Base-by-base conservation (phyloP, 495 filamentous ascomycete genomes). In the Hypoxylon subgilvum region DNA sequence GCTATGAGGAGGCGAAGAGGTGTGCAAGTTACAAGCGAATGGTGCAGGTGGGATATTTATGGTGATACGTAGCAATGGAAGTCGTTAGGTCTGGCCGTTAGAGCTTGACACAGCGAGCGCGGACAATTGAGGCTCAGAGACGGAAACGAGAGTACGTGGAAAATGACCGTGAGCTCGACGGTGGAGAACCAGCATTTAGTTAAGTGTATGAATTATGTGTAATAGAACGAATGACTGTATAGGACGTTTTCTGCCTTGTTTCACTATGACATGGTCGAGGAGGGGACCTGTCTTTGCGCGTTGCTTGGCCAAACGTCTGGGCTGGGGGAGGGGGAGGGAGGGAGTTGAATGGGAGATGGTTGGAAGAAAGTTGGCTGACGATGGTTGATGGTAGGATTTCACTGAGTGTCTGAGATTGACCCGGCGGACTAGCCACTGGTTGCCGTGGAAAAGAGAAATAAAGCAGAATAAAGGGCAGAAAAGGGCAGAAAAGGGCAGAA, bases 241-340 rank as follows among this genome's bases (percentile, higher is more conserved):
- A n/a, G n/a, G n/a, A n/a, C n/a, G n/a, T n/a, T n/a, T n/a, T n/a
- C n/a, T n/a, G n/a, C n/a, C n/a, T n/a, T n/a, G n/a, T n/a, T 57
- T 52, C 52, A 63, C 52, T 63, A 63, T 58, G 53, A 54, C 53
- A 63, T 57, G 52, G 43, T 30, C 48, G 34, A 40, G 42, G 35
- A 28, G 27, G 35, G 38, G 35, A 5, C 19, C 35, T 48, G 35
- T 17, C 42, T 38, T 41, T 57, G 40, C 51, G 57, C 39, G 60
- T 63, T 63, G 60, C 60, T 63, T 48, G 53, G 60, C 60, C 53
- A 63, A 58, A 63, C 31, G 52, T 47, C n/a, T 46, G 46, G 40
- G 28, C 45, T 49, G 45, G 42, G 34, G 18, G 25, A 10, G 14
- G 22, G 0, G 6, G 18, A n/a, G 17, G 17, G 22, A 28, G 1